These are phyloP conservation scores for Nothophoma quercina DNA, from an alignment of 2,329 filamentous ascomycete genomes.

Conservation along the genomic window DNA sequence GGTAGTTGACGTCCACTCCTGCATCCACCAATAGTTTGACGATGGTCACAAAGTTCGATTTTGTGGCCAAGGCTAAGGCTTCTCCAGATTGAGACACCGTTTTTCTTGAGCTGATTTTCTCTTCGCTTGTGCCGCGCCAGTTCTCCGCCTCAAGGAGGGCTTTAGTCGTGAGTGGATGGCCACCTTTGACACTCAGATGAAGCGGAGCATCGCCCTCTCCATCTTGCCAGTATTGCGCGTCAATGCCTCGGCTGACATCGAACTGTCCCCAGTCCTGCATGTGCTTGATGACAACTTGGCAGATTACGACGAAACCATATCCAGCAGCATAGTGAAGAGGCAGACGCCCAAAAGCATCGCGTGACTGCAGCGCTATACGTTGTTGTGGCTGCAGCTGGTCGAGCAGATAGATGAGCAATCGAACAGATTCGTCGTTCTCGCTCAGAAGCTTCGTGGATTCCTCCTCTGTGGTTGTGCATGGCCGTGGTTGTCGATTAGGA, in stretches of 20 bases:
- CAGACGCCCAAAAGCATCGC: constrained; percentile 81
- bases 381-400: constrained; percentile 74
- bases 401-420: constrained; percentile 69
- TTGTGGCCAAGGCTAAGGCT: constrained; percentile 86
- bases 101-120: constrained; percentile 71
- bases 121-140: constrained; percentile 70
- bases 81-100: constrained; percentile 82
- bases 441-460: constrained; percentile 66
- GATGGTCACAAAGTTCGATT: constrained; percentile 84
- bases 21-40: constrained; percentile 88
- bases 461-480: constrained; percentile 71
- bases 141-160: constrained; percentile 81
- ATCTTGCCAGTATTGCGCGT: constrained; percentile 89
- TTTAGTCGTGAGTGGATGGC: constrained; percentile 85
- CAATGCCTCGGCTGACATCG: constrained; percentile 83
- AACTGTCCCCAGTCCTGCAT: constrained; percentile 93
- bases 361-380: constrained; percentile 69
- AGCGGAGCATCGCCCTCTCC: constrained; percentile 88
- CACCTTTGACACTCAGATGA: constrained; percentile 90
- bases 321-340: constrained; percentile 94
- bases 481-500: constrained; percentile 67
- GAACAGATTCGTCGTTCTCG: constrained; percentile 77
- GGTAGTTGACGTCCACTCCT: constrained; percentile 91
- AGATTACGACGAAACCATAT: constrained; percentile 92
- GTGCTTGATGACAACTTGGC: constrained; percentile 82